Conservation (phyloP, 2,329 filamentous ascomycete species). For the Phialemoniopsis sp. region DNA sequence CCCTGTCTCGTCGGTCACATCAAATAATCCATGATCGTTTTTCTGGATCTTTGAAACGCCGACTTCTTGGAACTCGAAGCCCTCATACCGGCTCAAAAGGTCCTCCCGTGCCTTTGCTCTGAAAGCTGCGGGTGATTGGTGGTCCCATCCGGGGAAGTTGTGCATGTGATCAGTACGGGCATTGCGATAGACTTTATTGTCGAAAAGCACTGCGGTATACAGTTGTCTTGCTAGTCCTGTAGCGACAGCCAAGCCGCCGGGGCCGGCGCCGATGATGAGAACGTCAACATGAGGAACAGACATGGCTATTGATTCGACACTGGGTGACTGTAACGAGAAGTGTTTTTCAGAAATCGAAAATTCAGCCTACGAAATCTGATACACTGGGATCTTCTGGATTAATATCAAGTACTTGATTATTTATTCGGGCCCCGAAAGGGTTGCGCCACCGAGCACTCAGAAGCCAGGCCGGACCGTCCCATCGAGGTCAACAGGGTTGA, state of each 20-base stretch:
- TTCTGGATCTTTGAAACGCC: conserved; percentile 20
- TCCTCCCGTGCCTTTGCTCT: conserved; percentile 26
- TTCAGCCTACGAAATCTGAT: too few relatives aligned
- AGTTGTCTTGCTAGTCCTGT: conserved; percentile 43
- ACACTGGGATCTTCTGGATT: too few relatives aligned
- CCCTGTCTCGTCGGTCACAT: conserved; percentile 33
- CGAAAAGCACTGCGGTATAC: conserved; percentile 42
- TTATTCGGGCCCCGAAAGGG: too few relatives aligned
- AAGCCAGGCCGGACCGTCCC: too few relatives aligned
- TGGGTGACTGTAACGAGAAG: too few relatives aligned
- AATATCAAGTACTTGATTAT: too few relatives aligned
- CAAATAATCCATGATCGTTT: conserved; percentile 23
- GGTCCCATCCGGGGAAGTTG: conserved; percentile 33
- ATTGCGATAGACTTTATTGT: conserved; percentile 48
- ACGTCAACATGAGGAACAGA: conserved; percentile 20
- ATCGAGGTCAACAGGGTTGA: too few relatives aligned
- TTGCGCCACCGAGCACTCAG: too few relatives aligned
- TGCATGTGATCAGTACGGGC: conserved; percentile 43
- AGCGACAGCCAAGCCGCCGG: conserved; percentile 33
- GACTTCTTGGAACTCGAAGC: conserved; percentile 24
- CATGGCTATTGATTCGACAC: too few relatives aligned
- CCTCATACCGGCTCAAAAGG: conserved; percentile 25
- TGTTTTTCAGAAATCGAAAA: too few relatives aligned
- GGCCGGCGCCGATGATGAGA: conserved; percentile 35
- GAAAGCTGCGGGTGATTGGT: conserved; percentile 26